These are phyloP conservation scores for Jaenimonas drosophilae DNA, from an alignment of 208 protist species.

Conservation along the genomic window DNA sequence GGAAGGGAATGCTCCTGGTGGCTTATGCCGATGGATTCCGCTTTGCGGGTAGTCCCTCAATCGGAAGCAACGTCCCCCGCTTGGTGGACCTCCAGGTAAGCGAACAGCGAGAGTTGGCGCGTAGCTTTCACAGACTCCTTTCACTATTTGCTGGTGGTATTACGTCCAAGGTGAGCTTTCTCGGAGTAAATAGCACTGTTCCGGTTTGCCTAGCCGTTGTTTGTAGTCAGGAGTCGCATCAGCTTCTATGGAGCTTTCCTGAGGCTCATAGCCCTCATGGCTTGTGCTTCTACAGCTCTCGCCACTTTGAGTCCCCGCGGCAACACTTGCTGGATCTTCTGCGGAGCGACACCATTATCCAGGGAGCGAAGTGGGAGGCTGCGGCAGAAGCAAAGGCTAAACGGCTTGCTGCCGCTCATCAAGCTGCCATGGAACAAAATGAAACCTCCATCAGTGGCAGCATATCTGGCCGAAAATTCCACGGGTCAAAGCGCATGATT, in stretches of 20 bases:
- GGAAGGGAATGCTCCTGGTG: constrained; percentile 5
- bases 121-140: no score
- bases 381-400: no score
- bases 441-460: no score
- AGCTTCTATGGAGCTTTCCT: constrained; percentile 8
- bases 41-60: no score
- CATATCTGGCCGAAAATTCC: no score
- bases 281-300: constrained; percentile 4
- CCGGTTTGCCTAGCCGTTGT: constrained; percentile 17
- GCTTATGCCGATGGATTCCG: background rate
- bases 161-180: background rate
- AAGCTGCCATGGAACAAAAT: no score
- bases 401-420: no score
- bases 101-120: background rate
- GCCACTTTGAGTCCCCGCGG: constrained; percentile 10
- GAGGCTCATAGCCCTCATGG: no score
- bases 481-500: no score
- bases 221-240: constrained; percentile 7
- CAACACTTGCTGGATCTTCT: constrained; percentile 15
- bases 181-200: background rate
- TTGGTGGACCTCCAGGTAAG: background rate
- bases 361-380: background rate
- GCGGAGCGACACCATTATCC: background rate
- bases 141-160: background rate
- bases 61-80: no score